Evolutionary conservation across 441 rosid species (phyloP).

Genomic region (Dalechampia spathulata): DNA sequence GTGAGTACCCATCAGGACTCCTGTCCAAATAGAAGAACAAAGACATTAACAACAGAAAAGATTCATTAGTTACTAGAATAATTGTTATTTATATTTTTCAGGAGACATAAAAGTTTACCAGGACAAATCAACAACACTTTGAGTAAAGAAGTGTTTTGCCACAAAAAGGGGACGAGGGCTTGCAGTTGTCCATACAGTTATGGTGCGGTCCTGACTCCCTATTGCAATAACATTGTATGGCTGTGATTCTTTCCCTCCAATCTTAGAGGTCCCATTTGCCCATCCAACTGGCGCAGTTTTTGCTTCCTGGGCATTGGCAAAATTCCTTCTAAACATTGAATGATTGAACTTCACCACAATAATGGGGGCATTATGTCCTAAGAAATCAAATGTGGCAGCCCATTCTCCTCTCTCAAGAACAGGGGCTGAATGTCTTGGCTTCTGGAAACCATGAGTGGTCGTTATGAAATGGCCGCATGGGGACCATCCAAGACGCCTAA

Average conservation of each 20-base stretch:
- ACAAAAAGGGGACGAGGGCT: constrained; percentile 95
- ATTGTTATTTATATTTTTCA: too few relatives aligned
- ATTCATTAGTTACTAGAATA: too few relatives aligned
- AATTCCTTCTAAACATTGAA: constrained; percentile 74
- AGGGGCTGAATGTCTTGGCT: constrained; percentile 99
- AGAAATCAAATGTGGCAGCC: constrained; percentile 94
- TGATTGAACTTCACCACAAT: constrained; percentile 92
- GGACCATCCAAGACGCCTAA: constrained; percentile 98
- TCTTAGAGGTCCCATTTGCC: constrained; percentile 80
- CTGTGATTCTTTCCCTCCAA: constrained; percentile 71
- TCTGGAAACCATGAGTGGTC: constrained; percentile 96
- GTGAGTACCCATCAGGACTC: constrained; percentile 97
- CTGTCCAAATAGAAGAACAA: constrained; percentile 30
- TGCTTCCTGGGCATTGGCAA: constrained; percentile 41
- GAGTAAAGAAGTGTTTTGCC: constrained; percentile 93
- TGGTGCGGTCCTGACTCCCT: constrained; percentile 98
- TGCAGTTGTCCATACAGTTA: constrained; percentile 98
- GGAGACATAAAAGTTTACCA: constrained; percentile 77
- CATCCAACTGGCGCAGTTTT: constrained; percentile 60
- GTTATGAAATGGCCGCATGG: constrained; percentile 98
- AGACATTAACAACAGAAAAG: constrained; percentile 5
- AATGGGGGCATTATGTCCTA: constrained; percentile 96
- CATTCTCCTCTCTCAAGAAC: constrained; percentile 97
- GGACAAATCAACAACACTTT: constrained; percentile 95
- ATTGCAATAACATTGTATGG: constrained; percentile 93